These are phyloP conservation scores for Nicotiana attenuata DNA, from an alignment of 257 asterid species.

Conservation along the genomic window DNA sequence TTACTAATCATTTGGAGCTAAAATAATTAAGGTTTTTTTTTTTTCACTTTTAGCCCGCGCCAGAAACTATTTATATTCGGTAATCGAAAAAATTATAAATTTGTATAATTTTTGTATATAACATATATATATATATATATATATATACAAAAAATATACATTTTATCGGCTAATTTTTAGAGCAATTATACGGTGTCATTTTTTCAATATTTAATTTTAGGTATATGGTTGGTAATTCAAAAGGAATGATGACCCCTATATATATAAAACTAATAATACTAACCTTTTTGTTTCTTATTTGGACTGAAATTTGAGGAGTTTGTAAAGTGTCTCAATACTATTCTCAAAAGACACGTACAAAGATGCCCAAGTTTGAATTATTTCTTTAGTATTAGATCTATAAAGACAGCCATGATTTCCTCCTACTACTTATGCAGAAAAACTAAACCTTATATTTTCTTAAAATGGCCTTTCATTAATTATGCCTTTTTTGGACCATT, in stretches of 20 bases:
- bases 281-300: neutral
- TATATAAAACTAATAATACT: neutral
- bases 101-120: no score
- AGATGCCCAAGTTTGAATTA: slow-evolving; percentile 13
- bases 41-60: no score
- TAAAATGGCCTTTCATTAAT: neutral
- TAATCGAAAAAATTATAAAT: no score
- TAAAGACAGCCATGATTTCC: slow-evolving; percentile 56
- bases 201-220: neutral
- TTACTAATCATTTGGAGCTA: slow-evolving; percentile 21
- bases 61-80: no score
- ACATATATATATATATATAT: no score
- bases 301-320: slow-evolving; percentile 29
- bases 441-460: slow-evolving; percentile 5
- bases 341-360: slow-evolving; percentile 42
- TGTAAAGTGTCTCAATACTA: slow-evolving; percentile 47
- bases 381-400: slow-evolving; percentile 29
- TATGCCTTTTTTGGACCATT: slow-evolving; percentile 22
- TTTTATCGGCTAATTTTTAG: no score
- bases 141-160: no score
- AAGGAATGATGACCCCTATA: neutral
- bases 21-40: neutral
- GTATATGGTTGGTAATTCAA: neutral
- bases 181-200: no score
- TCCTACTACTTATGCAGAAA: slow-evolving; percentile 30